A percentile compares a stretch with the other conserved stretches of the same genome.
phyloP scores from a whole-genome alignment of 805 yeast genomes.

The Nakazawaea pomicola region DNA sequence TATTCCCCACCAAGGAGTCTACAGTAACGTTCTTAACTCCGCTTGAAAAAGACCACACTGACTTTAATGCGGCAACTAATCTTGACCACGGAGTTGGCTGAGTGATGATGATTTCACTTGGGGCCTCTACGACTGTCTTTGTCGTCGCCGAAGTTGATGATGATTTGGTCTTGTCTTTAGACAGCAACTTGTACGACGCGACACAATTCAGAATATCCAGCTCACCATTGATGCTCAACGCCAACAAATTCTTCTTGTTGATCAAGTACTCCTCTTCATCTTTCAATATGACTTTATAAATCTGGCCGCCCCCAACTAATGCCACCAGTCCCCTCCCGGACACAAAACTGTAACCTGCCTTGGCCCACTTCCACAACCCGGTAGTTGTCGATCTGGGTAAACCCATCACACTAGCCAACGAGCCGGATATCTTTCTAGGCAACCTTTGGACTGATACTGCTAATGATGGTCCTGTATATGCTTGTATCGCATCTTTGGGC shows the following conservation, averaged over 20 bases:
- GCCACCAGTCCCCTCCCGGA: constrained; percentile 57
- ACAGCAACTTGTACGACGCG: constrained; percentile 20
- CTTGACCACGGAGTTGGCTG: constrained; percentile 2
- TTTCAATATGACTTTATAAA: constrained; percentile 41
- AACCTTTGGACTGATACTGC: constrained; percentile 29
- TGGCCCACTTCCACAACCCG: constrained; percentile 33
- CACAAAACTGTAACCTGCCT: constrained; percentile 40
- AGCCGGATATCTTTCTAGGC: constrained; percentile 35
- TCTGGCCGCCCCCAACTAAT: constrained; percentile 48
- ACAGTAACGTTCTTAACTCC: constrained; percentile 14
- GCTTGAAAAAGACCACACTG: not conserved
- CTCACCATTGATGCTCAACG: constrained; percentile 44
- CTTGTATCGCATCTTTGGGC: constrained; percentile 41
- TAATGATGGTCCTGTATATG: constrained; percentile 49
- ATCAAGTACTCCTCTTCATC: constrained; percentile 45
- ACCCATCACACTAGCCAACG: constrained; percentile 22
- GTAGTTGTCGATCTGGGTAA: constrained; percentile 24
- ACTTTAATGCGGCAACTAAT: not conserved
- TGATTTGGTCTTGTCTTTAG: too few species aligned
- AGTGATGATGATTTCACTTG: constrained; percentile 6
- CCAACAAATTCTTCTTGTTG: constrained; percentile 41
- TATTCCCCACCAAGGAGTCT: constrained; percentile 27
- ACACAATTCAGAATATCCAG: constrained; percentile 38
- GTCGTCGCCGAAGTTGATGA: too few species aligned
- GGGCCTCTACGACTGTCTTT: constrained; percentile 7